phyloP scores from a whole-genome alignment of 2,329 filamentous ascomycete species.

The Arthrobotrys entomopaga region DNA sequence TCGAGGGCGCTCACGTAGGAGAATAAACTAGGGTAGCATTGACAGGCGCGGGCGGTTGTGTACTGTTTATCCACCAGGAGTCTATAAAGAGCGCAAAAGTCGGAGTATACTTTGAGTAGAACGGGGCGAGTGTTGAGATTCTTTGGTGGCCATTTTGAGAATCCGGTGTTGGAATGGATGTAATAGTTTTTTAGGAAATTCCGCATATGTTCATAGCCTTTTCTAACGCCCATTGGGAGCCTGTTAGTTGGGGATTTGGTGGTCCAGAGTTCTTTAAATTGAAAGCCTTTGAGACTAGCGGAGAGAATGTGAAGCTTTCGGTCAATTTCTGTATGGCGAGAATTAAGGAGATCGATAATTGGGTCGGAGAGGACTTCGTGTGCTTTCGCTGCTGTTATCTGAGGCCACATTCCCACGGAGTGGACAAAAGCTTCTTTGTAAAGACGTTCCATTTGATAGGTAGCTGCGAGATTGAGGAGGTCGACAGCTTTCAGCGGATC shows the following conservation, averaged over 20 bases:
- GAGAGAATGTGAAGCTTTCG: conserved; percentile 3
- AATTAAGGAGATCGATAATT: neutral
- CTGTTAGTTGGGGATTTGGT: conserved; percentile 32
- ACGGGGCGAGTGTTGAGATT: conserved; percentile 25
- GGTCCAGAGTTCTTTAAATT: conserved; percentile 31
- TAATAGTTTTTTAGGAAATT: conserved; percentile 39
- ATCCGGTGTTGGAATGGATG: conserved; percentile 13
- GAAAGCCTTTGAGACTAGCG: conserved; percentile 23
- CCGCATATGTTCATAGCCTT: conserved; percentile 38
- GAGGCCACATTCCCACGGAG: conserved; percentile 53
- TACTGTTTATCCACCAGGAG: conserved; percentile 34
- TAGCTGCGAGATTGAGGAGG: conserved; percentile 33
- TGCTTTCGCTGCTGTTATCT: conserved; percentile 15
- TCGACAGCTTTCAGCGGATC: conserved; percentile 45
- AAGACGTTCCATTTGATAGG: conserved; percentile 39
- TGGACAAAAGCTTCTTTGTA: conserved; percentile 45
- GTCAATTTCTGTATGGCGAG: neutral
- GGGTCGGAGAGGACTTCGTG: conserved; percentile 25
- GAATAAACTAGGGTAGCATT: conserved; percentile 21
- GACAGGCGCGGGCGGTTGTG: conserved; percentile 3
- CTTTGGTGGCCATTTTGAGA: conserved; percentile 38
- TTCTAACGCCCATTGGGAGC: conserved; percentile 14
- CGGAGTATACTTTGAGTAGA: conserved; percentile 15
- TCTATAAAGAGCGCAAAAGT: conserved; percentile 34
- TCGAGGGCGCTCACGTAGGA: conserved; percentile 13